These are phyloP conservation scores for Diaporthe capsici DNA, from an alignment of 2,329 filamentous ascomycete genomes.

Conservation along the genomic window DNA sequence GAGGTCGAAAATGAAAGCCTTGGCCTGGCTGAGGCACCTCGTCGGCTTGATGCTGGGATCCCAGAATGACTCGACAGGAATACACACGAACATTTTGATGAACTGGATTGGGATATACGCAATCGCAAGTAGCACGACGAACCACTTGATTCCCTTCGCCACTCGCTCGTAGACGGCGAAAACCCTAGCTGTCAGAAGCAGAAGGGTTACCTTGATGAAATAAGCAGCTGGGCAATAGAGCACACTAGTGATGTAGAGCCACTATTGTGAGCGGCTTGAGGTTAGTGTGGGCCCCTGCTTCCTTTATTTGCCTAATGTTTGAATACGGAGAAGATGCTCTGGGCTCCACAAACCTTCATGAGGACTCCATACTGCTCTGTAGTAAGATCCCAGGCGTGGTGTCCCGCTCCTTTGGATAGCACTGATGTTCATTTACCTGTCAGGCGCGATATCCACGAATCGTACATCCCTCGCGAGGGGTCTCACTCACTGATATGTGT, in stretches of 20 bases:
- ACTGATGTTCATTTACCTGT: neutral
- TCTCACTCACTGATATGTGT: conserved; percentile 8
- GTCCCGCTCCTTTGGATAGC: neutral
- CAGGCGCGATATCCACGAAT: neutral
- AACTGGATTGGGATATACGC: conserved; percentile 3
- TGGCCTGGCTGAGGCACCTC: conserved; percentile 17
- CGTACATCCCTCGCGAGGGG: neutral
- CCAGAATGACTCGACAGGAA: conserved; percentile 22
- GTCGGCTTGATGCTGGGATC: conserved; percentile 7
- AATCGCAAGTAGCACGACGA: neutral
- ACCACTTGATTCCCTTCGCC: neutral
- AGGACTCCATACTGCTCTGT: neutral
- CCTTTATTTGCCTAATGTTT: neutral
- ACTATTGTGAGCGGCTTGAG: neutral
- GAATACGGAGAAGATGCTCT: neutral
- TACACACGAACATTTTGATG: conserved; percentile 22
- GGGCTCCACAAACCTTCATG: conserved; percentile 6
- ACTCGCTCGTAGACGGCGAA: conserved; percentile 10
- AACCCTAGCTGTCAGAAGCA: conserved; percentile 6
- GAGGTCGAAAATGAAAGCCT: conserved; percentile 22
- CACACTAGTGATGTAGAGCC: conserved; percentile 19
- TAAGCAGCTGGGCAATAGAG: conserved; percentile 15
- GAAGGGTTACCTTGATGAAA: conserved; percentile 9
- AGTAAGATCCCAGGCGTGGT: conserved; percentile 16
- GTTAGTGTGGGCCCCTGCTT: neutral